Conservation (phyloP, 2,329 filamentous ascomycete species). For the Fusarium fracticaudum region DNA sequence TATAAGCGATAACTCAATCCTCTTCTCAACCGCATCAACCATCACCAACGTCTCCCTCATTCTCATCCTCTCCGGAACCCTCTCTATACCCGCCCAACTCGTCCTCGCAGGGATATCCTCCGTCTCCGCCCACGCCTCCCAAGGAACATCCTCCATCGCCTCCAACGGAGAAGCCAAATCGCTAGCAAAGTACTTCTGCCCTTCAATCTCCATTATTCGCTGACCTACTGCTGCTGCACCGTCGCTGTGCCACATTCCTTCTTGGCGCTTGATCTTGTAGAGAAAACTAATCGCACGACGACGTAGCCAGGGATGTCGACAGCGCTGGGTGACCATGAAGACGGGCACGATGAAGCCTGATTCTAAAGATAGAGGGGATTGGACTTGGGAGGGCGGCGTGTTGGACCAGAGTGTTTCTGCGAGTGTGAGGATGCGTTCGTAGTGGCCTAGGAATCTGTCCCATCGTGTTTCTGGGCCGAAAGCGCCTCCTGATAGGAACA, state of each 20-base stretch:
- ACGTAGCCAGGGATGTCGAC: conserved; percentile 45
- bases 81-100: conserved; percentile 37
- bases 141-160: conserved; percentile 19
- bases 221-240: conserved; percentile 38
- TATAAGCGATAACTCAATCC: conserved; percentile 34
- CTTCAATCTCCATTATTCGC: conserved; percentile 37
- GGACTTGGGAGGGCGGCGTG: conserved; percentile 21
- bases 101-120: conserved; percentile 3
- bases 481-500: conserved; percentile 25
- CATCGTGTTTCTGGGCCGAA: conserved; percentile 43
- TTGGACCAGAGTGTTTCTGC: conserved; percentile 28
- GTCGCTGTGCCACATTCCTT: conserved; percentile 48
- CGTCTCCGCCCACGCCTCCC: conserved; percentile 37
- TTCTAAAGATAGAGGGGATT: conserved; percentile 44
- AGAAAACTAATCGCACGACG: conserved; percentile 41
- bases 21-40: conserved; percentile 27
- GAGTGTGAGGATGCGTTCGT: conserved; percentile 40
- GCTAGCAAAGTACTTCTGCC: conserved; percentile 29
- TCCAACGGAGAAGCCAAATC: neutral
- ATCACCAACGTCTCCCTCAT: conserved; percentile 40
- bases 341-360: conserved; percentile 46
- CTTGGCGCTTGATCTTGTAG: conserved; percentile 41
- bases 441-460: conserved; percentile 44
- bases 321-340: conserved; percentile 42
- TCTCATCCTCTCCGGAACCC: conserved; percentile 32